Evolutionary conservation across 371 early-diverging fungal genomes (phyloP), one percentile per base, ranked within the genome.

Genomic region (Mortierella sp.): DNA sequence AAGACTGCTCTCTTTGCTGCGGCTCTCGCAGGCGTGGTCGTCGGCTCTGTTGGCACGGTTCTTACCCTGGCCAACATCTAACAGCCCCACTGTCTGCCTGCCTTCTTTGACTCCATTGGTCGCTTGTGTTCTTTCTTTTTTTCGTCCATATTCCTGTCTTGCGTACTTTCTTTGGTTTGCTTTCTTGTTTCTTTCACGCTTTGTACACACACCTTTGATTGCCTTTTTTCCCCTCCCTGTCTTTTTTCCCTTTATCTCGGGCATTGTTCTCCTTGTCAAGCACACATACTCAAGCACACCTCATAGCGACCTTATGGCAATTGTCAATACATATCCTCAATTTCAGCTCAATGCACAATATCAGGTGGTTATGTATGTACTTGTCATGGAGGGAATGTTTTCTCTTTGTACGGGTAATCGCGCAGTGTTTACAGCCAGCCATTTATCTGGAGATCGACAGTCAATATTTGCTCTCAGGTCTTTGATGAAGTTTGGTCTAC

Each of bases 1-100:
- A 64, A 63, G 40, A 66, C 67, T 2, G 73, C 74, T 8, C 53
- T 79, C 2, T 31, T 79, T 5, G 76, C 41, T 14, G 80, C 75
- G 7, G 76, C 75, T 8, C 65, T 79, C 8, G 76, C 72, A 1
- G 80, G 80, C 3, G 66, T 64, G 7, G 76, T 75, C 14, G 69
- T 79, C 13, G 80, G 80, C 10, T 79, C 80, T 45, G 69, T 79
- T 7, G 80, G 80, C 43, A 79, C 80, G 0, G 68, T 79, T 4
- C 9, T 79, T 14, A 68, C 76, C 0, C 69, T 79, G 10, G 80
- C 80, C 24, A 79, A 64, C 50, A 71, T 79, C 22, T 79, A 64
- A 55, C 16, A 10, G 19, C 0, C 5, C 6, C 14, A 41, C 19
- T 41, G 40, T 14, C 13, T 68, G 24, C 53, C 19, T 6, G 24